Conservation (phyloP, 2,329 filamentous ascomycete species). For the Alternaria sp. region DNA sequence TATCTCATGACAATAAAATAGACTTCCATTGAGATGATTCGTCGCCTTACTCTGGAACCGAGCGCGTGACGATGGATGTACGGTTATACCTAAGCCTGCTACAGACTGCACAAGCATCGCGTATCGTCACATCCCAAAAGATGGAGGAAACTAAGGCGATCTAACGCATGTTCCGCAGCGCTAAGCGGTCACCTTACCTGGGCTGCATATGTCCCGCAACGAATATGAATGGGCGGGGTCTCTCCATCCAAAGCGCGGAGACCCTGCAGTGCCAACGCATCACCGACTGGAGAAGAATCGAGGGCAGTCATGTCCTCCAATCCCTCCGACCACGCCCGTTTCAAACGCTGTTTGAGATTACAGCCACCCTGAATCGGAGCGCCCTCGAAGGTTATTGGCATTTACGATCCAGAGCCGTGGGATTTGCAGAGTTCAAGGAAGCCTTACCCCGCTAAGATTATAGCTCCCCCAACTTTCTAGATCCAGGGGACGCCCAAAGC, state of each 20-base stretch:
- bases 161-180: slow-evolving; percentile 24
- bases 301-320: slow-evolving; percentile 34
- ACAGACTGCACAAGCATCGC: background rate
- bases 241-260: slow-evolving; percentile 15
- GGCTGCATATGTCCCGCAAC: slow-evolving; percentile 12
- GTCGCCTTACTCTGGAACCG: background rate
- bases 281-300: slow-evolving; percentile 33
- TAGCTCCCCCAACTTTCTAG: background rate
- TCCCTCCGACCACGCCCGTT: slow-evolving; percentile 40
- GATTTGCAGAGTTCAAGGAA: background rate
- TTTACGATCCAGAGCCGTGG: background rate
- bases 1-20: background rate
- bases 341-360: slow-evolving; percentile 28
- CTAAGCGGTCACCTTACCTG: slow-evolving; percentile 25
- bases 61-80: background rate
- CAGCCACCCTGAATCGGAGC: slow-evolving; percentile 26
- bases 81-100: background rate
- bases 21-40: background rate
- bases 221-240: slow-evolving; percentile 23
- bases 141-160: slow-evolving; percentile 3
- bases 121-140: background rate
- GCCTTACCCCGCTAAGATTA: slow-evolving; percentile 3
- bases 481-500: background rate
- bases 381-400: background rate
- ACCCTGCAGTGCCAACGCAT: slow-evolving; percentile 45